These are phyloP conservation scores for Wickerhamomyces hampshirensis DNA, from an alignment of 805 yeast species.

Conservation along the genomic window DNA sequence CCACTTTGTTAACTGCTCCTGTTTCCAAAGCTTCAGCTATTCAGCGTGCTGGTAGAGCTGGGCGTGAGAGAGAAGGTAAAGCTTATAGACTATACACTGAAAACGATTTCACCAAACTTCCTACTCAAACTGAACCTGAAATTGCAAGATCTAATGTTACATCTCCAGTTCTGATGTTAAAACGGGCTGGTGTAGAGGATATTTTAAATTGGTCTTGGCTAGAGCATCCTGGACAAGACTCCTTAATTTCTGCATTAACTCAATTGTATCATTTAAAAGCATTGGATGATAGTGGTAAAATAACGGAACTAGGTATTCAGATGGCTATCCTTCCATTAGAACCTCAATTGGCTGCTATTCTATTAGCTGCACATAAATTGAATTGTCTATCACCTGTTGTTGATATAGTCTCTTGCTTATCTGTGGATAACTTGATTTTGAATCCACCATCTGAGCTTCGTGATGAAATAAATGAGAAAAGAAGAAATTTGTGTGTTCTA, in stretches of 20 bases:
- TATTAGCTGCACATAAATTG: conserved; percentile 56
- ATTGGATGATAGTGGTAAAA: conserved; percentile 64
- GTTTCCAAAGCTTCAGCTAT: conserved; percentile 91
- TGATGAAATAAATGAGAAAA: conserved; percentile 76
- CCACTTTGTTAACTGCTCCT: conserved; percentile 89
- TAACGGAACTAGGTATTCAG: conserved; percentile 74
- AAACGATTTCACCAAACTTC: conserved; percentile 54
- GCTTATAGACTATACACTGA: conserved; percentile 83
- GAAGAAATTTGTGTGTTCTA: conserved; percentile 63
- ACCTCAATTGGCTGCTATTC: conserved; percentile 87
- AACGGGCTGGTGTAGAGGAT: conserved; percentile 78
- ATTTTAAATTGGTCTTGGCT: conserved; percentile 88
- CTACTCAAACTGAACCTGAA: conserved; percentile 87
- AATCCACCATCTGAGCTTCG: conserved; percentile 77
- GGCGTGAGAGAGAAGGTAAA: conserved; percentile 92
- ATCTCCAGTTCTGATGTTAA: conserved; percentile 78
- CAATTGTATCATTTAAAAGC: conserved; percentile 80
- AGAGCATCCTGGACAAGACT: conserved; percentile 79
- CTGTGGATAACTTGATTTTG: conserved; percentile 82
- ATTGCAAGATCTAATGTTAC: conserved; percentile 83
- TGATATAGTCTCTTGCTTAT: conserved; percentile 87
- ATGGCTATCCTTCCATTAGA: conserved; percentile 89
- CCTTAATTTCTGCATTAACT: conserved; percentile 70
- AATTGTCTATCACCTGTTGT: conserved; percentile 61
- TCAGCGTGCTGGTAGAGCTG: conserved; percentile 98